A percentile compares a stretch with the other conserved stretches of the same genome.
Evolutionary conservation across 192 early-diverging fungal species (phyloP).

Genomic region (Coemansia sp.): DNA sequence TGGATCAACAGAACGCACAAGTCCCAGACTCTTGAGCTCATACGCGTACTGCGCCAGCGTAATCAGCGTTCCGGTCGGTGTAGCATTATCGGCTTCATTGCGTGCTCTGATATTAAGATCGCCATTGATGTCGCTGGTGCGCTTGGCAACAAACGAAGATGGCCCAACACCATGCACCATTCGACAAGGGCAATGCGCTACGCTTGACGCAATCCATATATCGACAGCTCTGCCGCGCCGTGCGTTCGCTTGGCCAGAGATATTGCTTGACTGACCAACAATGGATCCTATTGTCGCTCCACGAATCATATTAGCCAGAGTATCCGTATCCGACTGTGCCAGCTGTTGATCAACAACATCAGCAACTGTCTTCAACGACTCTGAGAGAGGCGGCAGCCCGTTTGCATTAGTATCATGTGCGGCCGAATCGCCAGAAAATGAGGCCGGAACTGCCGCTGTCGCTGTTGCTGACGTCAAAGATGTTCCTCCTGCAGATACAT

Average conservation of each 20-base stretch:
- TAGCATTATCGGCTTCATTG: slow-evolving; percentile 7
- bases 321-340: neutral
- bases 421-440: neutral
- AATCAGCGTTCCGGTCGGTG: slow-evolving; percentile 38
- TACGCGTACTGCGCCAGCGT: slow-evolving; percentile 32
- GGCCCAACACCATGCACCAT: slow-evolving; percentile 41
- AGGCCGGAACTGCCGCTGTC: neutral
- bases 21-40: slow-evolving; percentile 32
- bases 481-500: neutral
- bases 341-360: neutral
- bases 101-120: no score
- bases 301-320: neutral
- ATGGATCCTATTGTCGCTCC: neutral
- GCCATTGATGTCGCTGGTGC: neutral
- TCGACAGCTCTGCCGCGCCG: slow-evolving; percentile 20
- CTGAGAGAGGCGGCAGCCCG: slow-evolving; percentile 26
- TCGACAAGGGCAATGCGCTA: slow-evolving; percentile 50
- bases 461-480: neutral
- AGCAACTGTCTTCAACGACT: slow-evolving; percentile 6
- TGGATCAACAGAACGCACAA: slow-evolving; percentile 41
- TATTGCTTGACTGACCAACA: neutral
- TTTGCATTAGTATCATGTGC: neutral
- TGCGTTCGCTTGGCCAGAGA: neutral
- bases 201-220: slow-evolving; percentile 44
- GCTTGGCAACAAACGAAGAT: slow-evolving; percentile 39